These are phyloP conservation scores for Alternaria brassicicola DNA, from an alignment of 2,329 filamentous ascomycete genomes.

Conservation along the genomic window DNA sequence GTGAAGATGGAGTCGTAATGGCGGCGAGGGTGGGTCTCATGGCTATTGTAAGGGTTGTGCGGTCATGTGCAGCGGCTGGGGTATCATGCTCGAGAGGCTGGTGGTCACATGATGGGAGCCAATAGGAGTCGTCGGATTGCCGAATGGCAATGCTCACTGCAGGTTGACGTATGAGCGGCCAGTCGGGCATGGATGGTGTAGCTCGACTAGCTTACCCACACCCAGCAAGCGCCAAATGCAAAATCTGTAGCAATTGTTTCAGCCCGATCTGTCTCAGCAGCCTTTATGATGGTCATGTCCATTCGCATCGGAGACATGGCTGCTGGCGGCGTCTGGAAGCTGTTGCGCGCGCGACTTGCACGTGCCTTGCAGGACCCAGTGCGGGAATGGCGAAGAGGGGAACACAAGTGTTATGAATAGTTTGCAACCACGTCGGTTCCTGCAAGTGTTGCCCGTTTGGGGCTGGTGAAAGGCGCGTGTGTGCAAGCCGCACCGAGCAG, in stretches of 20 bases:
- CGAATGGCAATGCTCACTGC: slow-evolving; percentile 22
- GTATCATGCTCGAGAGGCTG: slow-evolving; percentile 1
- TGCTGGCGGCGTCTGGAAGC: slow-evolving; percentile 6
- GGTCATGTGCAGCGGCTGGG: slow-evolving; percentile 2
- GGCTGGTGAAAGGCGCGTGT: slow-evolving; percentile 28
- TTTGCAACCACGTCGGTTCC: slow-evolving; percentile 30
- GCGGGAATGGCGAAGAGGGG: slow-evolving; percentile 25
- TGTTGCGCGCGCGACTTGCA: slow-evolving; percentile 19
- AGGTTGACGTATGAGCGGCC: slow-evolving; percentile 35
- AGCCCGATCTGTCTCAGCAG: slow-evolving; percentile 19
- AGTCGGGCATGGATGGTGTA: slow-evolving; percentile 14
- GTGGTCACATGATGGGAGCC: slow-evolving; percentile 28
- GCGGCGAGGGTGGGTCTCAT: neutral
- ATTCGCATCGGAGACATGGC: slow-evolving; percentile 10
- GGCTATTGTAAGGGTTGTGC: neutral
- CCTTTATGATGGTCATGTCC: slow-evolving; percentile 9
- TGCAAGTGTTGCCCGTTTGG: slow-evolving; percentile 42
- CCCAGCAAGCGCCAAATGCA: slow-evolving; percentile 18
- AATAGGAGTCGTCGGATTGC: slow-evolving; percentile 11
- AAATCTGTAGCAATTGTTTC: slow-evolving; percentile 23
- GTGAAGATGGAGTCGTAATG: neutral
- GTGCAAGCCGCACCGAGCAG: slow-evolving; percentile 36
- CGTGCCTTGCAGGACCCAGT: slow-evolving; percentile 31
- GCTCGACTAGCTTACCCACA: slow-evolving; percentile 25
- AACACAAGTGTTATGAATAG: slow-evolving; percentile 26